Conservation (phyloP, 148 eudicot species). For the Pharnaceum exiguum region DNA sequence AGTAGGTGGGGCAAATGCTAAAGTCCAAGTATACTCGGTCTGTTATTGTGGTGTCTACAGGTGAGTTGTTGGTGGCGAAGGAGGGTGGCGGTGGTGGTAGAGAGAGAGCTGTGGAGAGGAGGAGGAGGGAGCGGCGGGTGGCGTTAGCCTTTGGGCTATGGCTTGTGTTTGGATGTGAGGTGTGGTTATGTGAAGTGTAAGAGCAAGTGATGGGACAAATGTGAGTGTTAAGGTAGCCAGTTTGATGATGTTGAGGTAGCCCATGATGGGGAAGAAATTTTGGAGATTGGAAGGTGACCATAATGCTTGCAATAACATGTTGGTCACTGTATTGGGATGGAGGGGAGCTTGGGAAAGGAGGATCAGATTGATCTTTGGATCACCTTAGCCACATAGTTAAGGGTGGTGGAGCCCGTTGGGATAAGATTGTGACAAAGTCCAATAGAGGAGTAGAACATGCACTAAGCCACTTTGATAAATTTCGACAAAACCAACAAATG, state of each 20-base stretch:
- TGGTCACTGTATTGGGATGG: too few species aligned
- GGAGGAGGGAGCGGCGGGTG: slow-evolving; percentile 63
- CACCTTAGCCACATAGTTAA: too few species aligned
- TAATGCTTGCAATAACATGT: too few species aligned
- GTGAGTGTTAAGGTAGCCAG: not conserved
- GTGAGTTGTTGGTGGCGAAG: slow-evolving; percentile 7
- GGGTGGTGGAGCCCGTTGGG: too few species aligned
- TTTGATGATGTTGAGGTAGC: not conserved
- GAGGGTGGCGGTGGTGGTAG: slow-evolving; percentile 28
- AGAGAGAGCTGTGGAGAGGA: slow-evolving; percentile 42
- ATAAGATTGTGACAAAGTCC: too few species aligned
- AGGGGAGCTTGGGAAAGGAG: too few species aligned
- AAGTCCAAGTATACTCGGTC: slow-evolving; percentile 84
- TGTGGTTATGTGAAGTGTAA: not conserved
- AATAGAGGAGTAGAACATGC: too few species aligned
- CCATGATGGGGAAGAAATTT: slow-evolving; percentile 6
- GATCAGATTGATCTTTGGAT: too few species aligned
- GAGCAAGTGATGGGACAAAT: not conserved
- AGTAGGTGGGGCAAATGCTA: slow-evolving; percentile 70
- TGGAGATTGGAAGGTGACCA: too few species aligned
- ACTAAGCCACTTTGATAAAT: too few species aligned
- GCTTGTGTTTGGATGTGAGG: not conserved
- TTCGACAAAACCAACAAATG: too few species aligned
- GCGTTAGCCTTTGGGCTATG: slow-evolving; percentile 5
- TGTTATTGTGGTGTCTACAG: slow-evolving; percentile 78